These are phyloP conservation scores for Aspergillus fumigatiaffinis DNA, from an alignment of 2,329 filamentous ascomycete genomes.

Conservation along the genomic window DNA sequence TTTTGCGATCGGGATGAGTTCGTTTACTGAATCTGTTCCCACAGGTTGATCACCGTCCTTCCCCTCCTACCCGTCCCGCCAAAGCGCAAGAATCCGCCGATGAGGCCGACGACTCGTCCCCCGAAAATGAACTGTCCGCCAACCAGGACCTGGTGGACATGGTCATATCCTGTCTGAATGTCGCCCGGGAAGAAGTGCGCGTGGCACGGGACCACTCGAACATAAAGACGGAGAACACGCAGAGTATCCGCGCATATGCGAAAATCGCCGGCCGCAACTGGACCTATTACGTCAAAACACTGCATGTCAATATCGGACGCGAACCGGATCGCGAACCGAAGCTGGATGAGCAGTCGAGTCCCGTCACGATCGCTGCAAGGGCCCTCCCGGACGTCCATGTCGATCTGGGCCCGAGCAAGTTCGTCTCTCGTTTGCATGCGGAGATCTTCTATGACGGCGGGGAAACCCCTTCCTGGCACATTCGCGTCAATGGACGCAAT, in stretches of 20 bases:
- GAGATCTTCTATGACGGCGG: constrained; percentile 71
- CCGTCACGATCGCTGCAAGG: constrained; percentile 41
- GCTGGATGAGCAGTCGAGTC: constrained; percentile 44
- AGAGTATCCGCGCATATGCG: constrained; percentile 48
- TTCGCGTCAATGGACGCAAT: constrained; percentile 86
- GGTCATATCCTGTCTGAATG: constrained; percentile 45
- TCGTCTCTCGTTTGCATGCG: constrained; percentile 73
- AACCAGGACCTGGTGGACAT: constrained; percentile 45
- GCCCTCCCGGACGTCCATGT: constrained; percentile 65
- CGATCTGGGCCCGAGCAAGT: constrained; percentile 80
- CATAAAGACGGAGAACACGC: constrained; percentile 41
- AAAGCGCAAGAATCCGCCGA: constrained; percentile 38
- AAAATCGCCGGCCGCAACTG: constrained; percentile 50
- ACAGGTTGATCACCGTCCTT: constrained; percentile 33
- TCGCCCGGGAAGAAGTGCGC: constrained; percentile 42
- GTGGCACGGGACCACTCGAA: constrained; percentile 45
- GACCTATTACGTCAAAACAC: constrained; percentile 50
- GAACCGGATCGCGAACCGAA: constrained; percentile 45
- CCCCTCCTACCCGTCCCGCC: constrained; percentile 28
- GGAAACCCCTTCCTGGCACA: constrained; percentile 65
- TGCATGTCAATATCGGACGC: constrained; percentile 48
- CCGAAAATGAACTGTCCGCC: constrained; percentile 39
- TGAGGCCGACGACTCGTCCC: constrained; percentile 39
- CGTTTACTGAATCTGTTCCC: neutral
- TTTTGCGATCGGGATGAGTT: constrained; percentile 1